Evolutionary conservation across 768 basidiomycete genomes (phyloP).

Genomic region (Kwoniella sp.): DNA sequence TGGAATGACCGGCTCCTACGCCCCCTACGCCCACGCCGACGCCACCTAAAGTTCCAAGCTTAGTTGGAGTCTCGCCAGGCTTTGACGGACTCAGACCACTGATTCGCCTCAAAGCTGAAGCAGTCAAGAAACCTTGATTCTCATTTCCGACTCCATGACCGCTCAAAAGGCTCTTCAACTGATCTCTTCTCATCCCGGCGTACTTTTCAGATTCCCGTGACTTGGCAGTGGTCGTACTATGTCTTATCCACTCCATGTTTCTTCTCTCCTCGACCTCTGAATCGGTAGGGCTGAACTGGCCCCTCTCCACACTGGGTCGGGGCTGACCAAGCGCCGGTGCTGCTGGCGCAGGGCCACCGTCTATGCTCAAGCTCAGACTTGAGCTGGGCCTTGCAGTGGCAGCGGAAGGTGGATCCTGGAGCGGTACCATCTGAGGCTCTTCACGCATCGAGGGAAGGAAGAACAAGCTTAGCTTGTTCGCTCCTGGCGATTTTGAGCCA

Average conservation of each 20-base stretch:
- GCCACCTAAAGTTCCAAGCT: constrained; percentile 2
- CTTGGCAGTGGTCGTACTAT: background rate
- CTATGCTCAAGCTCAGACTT: background rate
- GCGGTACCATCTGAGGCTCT: constrained; percentile 3
- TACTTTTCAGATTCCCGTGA: background rate
- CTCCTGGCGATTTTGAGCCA: background rate
- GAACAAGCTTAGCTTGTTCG: background rate
- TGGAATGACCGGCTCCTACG: background rate
- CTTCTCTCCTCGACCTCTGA: constrained; percentile 14
- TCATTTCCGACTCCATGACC: background rate
- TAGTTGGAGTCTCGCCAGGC: constrained; percentile 10
- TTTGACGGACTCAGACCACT: background rate
- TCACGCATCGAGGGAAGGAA: constrained; percentile 4
- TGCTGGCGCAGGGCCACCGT: background rate
- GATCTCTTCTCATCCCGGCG: background rate
- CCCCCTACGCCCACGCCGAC: background rate
- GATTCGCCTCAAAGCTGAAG: background rate
- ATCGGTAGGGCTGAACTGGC: constrained; percentile 2
- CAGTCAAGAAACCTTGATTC: background rate
- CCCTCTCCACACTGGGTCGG: background rate
- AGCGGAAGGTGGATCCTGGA: background rate
- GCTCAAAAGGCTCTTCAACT: background rate
- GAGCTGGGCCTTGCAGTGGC: background rate
- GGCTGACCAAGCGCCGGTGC: background rate
- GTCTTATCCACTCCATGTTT: constrained; percentile 26